phyloP scores from a whole-genome alignment of 805 yeast genomes.

The Metschnikowia santaceciliae region DNA sequence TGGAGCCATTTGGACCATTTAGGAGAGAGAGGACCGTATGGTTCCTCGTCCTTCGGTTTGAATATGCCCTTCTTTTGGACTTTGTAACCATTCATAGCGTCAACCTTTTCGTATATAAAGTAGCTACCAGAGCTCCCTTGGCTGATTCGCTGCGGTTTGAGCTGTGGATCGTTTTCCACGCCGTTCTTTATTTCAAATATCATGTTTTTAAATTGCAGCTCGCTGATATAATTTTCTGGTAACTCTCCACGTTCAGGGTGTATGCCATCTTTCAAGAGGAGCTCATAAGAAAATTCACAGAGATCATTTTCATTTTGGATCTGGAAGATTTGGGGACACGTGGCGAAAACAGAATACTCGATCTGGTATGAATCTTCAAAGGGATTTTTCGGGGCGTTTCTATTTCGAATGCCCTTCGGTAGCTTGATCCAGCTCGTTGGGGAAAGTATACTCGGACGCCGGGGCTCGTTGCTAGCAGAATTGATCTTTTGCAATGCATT shows the following conservation, averaged over 20 bases:
- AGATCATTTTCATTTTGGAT: constrained; percentile 20
- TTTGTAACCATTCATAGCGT: constrained; percentile 6
- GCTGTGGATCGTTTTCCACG: constrained; percentile 35
- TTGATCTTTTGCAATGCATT: background rate
- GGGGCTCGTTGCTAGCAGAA: background rate
- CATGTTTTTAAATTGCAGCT: constrained; percentile 31
- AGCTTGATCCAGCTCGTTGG: constrained; percentile 26
- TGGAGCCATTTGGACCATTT: constrained; percentile 81
- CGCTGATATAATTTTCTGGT: constrained; percentile 23
- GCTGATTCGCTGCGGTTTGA: constrained; percentile 50
- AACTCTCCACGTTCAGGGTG: constrained; percentile 9
- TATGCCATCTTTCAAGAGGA: constrained; percentile 13
- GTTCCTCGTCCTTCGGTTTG: constrained; percentile 79
- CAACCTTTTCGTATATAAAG: constrained; percentile 35
- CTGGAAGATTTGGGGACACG: constrained; percentile 19
- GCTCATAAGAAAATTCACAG: constrained; percentile 11
- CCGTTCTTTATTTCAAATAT: constrained; percentile 44
- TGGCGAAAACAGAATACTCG: constrained; percentile 53
- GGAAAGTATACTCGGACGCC: constrained; percentile 16
- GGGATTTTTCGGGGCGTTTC: constrained; percentile 12
- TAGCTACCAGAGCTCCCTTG: constrained; percentile 73
- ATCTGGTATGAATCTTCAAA: constrained; percentile 35
- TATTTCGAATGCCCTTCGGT: background rate
- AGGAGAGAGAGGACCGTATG: constrained; percentile 73
- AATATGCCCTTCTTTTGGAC: constrained; percentile 51